Conservation (phyloP, 2,329 filamentous ascomycete genomes). For the Lecanoromycetidae sp. region DNA sequence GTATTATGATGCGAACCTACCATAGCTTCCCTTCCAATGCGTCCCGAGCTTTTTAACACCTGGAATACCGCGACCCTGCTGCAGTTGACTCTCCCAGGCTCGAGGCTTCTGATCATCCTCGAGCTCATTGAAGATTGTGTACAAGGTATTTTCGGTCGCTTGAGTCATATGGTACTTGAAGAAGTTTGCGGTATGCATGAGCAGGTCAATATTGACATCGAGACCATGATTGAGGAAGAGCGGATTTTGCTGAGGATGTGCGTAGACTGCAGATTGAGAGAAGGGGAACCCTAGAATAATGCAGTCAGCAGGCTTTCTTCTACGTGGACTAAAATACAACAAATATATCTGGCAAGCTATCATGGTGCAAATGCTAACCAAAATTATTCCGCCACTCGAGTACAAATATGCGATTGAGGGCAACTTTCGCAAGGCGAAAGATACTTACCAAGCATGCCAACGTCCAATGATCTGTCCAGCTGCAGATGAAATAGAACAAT, state of each 20-base stretch:
- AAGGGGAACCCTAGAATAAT: too few species aligned
- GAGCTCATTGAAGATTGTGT: constrained; percentile 27
- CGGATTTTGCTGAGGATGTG: constrained; percentile 23
- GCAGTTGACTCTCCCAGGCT: constrained; percentile 31
- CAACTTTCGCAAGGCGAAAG: too few species aligned
- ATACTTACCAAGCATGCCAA: too few species aligned
- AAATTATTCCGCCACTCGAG: too few species aligned
- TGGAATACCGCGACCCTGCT: constrained; percentile 18
- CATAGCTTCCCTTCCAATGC: constrained; percentile 41
- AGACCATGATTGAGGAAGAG: constrained; percentile 29
- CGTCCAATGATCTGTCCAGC: not conserved
- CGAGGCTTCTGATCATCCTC: constrained; percentile 29
- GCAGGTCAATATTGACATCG: constrained; percentile 35
- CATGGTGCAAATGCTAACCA: too few species aligned
- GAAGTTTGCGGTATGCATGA: constrained; percentile 40
- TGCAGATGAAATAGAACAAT: constrained; percentile 8
- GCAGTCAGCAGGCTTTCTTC: too few species aligned
- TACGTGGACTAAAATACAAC: too few species aligned
- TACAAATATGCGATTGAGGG: too few species aligned
- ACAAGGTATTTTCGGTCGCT: constrained; percentile 28
- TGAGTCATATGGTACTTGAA: constrained; percentile 40
- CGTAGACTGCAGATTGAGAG: constrained; percentile 37
- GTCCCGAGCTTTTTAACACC: constrained; percentile 27
- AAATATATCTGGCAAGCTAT: too few species aligned
- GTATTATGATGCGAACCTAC: constrained; percentile 21